Evolutionary conservation across 495 filamentous ascomycete species (phyloP), one percentile per base, ranked within the genome.

Genomic region (Friedmanniomyces simplex): DNA sequence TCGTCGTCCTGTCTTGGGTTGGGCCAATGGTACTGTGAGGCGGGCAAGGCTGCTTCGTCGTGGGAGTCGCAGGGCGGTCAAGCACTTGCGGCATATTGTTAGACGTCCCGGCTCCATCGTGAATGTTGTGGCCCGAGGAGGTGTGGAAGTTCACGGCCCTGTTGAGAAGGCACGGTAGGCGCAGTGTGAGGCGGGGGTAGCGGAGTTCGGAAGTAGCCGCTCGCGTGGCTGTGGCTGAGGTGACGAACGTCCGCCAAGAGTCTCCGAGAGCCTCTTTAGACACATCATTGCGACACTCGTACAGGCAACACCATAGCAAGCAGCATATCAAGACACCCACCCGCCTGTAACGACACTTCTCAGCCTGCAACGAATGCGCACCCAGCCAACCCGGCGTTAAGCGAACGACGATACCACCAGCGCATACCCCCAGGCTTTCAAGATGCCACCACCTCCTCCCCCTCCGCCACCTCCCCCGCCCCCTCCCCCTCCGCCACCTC

Each of bases 401-500:
- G 20, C 21, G 24, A 43, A 49, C 21, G 16, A 49, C 3, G 12
- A 49, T 25, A 4, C 12, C 46, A 8, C 41, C 14, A 43, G 41
- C 41, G 16, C 41, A 43, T 43, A n/a, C 41, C 3, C 4, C 4
- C 41, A 5, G 41, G 4, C 14, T n/a, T 22, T 5, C 41, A 49
- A 49, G 12, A 49, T 28, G 21, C 53, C 32, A 26, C 81, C 84
- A 70, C 78, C 79, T 63, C 82, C 32, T 34, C 81, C 84, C 70
- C 78, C 79, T 63, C 82, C 84, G 59, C 84, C 77, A 48, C 80
- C 85, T 55, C 86, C 86, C n/a, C 85, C 85, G 34, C 82, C 81
- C 30, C 81, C 80, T 60, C 84, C 77, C 46, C 80, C 85, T 55
- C 86, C 86, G n/a, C 85, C 85, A 39, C 82, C 81, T 32, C 81